A percentile compares a stretch with the other conserved stretches of the same genome.
These are phyloP conservation scores for Oryza rufipogon DNA, from an alignment of 176 grass and related monocot species.

Conservation along the genomic window DNA sequence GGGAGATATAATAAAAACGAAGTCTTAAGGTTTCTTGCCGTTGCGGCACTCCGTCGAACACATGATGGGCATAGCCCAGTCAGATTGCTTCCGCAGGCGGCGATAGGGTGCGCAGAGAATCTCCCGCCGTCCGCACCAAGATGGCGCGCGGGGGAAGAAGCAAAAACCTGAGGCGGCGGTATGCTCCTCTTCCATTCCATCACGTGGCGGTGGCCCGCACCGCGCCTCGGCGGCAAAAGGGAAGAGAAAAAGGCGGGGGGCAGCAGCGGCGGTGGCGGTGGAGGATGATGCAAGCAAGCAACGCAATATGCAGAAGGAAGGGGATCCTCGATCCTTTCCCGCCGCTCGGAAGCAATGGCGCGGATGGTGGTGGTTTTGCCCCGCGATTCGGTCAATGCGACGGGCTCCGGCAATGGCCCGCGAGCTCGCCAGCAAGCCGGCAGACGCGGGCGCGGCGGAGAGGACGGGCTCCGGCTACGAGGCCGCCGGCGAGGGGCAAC, in stretches of 20 bases:
- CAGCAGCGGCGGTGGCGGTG: neutral
- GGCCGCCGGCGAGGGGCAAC: no score
- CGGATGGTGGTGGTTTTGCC: neutral
- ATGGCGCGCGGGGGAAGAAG: slow-evolving; percentile 14
- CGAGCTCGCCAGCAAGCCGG: no score
- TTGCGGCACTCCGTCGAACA: slow-evolving; percentile 33
- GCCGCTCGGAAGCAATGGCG: slow-evolving; percentile 17
- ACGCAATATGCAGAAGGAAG: neutral
- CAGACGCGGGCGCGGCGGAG: no score
- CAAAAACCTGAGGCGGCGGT: slow-evolving; percentile 5
- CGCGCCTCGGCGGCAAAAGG: neutral
- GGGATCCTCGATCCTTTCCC: neutral
- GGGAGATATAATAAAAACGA: slow-evolving; percentile 44
- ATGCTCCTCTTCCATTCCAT: neutral
- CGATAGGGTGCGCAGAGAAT: slow-evolving; percentile 38
- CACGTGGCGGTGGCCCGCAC: slow-evolving; percentile 15
- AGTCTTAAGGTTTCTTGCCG: neutral
- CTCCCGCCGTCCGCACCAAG: slow-evolving; percentile 31
- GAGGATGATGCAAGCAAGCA: neutral
- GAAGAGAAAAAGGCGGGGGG: neutral
- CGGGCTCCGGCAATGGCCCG: no score
- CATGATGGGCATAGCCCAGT: neutral
- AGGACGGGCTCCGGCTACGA: no score
- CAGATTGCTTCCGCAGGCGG: slow-evolving; percentile 22
- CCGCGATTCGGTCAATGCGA: no score